Base-by-base conservation (phyloP, 352 stramenopile genomes). In the Globisporangium ultimum region DNA sequence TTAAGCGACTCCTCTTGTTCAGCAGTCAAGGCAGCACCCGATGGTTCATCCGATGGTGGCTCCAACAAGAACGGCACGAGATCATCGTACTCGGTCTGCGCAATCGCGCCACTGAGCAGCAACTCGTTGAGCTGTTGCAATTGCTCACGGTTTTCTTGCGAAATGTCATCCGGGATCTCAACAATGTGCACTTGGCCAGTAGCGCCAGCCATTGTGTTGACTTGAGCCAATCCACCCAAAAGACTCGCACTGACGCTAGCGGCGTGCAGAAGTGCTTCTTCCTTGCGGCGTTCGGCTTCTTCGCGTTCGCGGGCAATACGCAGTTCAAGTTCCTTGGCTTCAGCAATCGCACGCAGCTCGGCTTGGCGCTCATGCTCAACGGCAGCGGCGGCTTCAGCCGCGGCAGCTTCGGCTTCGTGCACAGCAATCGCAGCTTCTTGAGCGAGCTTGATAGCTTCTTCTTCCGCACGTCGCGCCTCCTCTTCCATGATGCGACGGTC, bases 11-110 rank as follows among this genome's bases (percentile, higher is more conserved):
- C 84, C 52, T 92, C 78, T 61, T 93, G 84, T 51, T 93, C 86
- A 13, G 82, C 78, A 24, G 77, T 88, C 43, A 95, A 71, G 15
- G 74, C 76, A 45, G 85, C 83, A 46, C 84, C 84, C 11, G 80
- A 77, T 17, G 67, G 63, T 10, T 78, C 77, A 40, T 88, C 75
- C 20, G 63, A 58, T 13, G 80, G 84, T 54, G 84, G 76, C 67
- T 93, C 86, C 20, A 95, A 64, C 59, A 93, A 24, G 65, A 95
- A 95, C n/a, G 86, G 84, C 61, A 95, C 84, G 21, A 95, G 71
- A 50, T 93, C 84, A 48, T 95, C 86, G 68, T 95, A 93, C 67
- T 95, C 86, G 47, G 68, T 72, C 70, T 93, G 86, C 24, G 81
- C 76, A 52, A 95, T 95, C 14, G 86, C 84, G 21, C 86, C 84